Conservation (phyloP, 1,284 basidiomycete species). For the Vanrija humicola region DNA sequence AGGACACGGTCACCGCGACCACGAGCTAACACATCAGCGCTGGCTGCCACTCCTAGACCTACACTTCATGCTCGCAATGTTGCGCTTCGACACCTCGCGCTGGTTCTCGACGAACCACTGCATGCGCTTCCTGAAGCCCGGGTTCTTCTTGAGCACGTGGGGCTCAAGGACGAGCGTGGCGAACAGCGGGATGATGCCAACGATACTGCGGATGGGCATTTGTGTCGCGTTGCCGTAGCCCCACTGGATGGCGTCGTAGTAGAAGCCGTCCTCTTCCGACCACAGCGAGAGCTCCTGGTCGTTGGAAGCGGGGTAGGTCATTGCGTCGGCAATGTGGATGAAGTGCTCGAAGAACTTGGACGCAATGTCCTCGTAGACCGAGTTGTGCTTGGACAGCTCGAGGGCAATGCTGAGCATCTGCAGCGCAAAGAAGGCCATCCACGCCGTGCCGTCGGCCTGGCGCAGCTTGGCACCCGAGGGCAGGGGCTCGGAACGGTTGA, state of each 20-base stretch:
- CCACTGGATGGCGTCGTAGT: conserved; percentile 94
- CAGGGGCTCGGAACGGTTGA: conserved; percentile 96
- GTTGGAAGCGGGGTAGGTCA: conserved; percentile 79
- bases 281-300: conserved; percentile 78
- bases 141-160: conserved; percentile 78
- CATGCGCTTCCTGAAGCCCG: conserved; percentile 96
- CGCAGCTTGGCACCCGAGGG: conserved; percentile 87
- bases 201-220: conserved; percentile 85
- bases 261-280: conserved; percentile 96
- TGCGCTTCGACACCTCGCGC: conserved; percentile 76
- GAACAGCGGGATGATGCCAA: conserved; percentile 93
- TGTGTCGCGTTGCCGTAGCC: conserved; percentile 78
- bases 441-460: conserved; percentile 95
- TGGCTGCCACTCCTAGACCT: conserved; percentile 48
- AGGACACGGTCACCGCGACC: conserved; percentile 84
- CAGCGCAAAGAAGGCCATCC: conserved; percentile 98
- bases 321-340: conserved; percentile 93
- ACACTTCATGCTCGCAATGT: conserved; percentile 89
- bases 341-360: conserved; percentile 86
- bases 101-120: conserved; percentile 97
- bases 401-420: conserved; percentile 89
- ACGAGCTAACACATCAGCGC: conserved; percentile 24
- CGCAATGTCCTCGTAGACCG: conserved; percentile 98
- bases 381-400: conserved; percentile 95
- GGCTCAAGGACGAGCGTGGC: conserved; percentile 93